Percentiles rank a stretch among this genome's conserved stretches.
Conservation (phyloP, 176 grass and related monocot species). For the Eremochloa ophiuroides region DNA sequence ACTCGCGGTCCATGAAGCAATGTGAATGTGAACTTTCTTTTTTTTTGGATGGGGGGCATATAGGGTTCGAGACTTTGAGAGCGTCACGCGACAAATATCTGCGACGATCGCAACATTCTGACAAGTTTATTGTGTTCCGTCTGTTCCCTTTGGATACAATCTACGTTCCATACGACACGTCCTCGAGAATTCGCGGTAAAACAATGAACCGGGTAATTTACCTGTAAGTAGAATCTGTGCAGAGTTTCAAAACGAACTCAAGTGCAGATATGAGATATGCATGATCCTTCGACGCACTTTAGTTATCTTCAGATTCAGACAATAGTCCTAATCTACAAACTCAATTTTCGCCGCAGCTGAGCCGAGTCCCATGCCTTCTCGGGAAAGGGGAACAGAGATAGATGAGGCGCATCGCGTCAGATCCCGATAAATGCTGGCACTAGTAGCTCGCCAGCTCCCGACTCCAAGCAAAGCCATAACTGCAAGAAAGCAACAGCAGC, state of each 20-base stretch:
- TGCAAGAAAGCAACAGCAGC: conserved; percentile 8
- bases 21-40: not conserved
- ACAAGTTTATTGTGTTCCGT: not conserved
- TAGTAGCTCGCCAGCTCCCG: conserved; percentile 22
- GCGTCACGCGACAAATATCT: not conserved
- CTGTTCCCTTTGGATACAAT: not conserved
- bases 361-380: not conserved
- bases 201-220: too few species aligned
- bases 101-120: not conserved
- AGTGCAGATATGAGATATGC: not conserved
- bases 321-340: not conserved
- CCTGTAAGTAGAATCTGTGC: not conserved
- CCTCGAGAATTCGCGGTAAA: not conserved
- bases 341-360: too few species aligned
- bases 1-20: too few species aligned
- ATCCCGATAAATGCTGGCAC: not conserved
- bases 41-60: not conserved
- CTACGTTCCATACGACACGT: not conserved
- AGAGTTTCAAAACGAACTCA: not conserved
- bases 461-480: conserved; percentile 4
- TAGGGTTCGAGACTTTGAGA: not conserved
- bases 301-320: not conserved
- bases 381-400: not conserved
- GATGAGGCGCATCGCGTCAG: not conserved
- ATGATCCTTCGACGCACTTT: not conserved